Percentiles rank a stretch among this genome's conserved stretches.
phyloP scores from a whole-genome alignment of 495 filamentous ascomycete genomes.

The Daldinia vernicosa region DNA sequence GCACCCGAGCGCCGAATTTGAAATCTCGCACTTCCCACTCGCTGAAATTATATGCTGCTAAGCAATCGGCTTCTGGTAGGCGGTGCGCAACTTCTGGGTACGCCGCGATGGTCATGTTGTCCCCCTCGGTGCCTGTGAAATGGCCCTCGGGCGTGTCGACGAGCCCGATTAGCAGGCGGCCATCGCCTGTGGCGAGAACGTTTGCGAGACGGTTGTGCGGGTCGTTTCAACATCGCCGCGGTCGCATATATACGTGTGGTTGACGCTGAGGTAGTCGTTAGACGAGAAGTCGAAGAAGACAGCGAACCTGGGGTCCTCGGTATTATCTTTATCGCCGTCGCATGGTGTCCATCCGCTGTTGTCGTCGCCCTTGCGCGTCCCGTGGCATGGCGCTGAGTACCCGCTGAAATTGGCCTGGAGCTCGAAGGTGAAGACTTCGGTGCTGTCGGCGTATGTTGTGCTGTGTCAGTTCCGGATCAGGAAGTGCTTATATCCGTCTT shows the following conservation, averaged over 20 bases:
- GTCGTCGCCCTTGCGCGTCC: constrained; percentile 9
- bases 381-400: constrained; percentile 15
- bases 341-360: constrained; percentile 28
- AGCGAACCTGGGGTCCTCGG: neutral
- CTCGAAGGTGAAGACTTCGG: constrained; percentile 24
- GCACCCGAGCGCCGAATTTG: neutral
- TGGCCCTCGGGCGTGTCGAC: constrained; percentile 28
- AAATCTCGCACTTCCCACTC: constrained; percentile 27
- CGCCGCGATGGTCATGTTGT: constrained; percentile 31
- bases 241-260: constrained; percentile 25
- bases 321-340: neutral
- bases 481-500: constrained; percentile 15
- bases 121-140: constrained; percentile 31
- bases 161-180: constrained; percentile 6
- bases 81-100: constrained; percentile 21
- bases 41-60: neutral
- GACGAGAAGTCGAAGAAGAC: constrained; percentile 24
- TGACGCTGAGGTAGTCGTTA: constrained; percentile 27
- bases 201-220: constrained; percentile 9
- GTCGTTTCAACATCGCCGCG: constrained; percentile 17
- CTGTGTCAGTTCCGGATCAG: constrained; percentile 30
- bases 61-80: constrained; percentile 8
- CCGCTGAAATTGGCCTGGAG: constrained; percentile 23
- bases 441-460: constrained; percentile 10
- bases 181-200: constrained; percentile 12